Conservation (phyloP, 2,329 filamentous ascomycete species). For the Parastagonospora avenae region DNA sequence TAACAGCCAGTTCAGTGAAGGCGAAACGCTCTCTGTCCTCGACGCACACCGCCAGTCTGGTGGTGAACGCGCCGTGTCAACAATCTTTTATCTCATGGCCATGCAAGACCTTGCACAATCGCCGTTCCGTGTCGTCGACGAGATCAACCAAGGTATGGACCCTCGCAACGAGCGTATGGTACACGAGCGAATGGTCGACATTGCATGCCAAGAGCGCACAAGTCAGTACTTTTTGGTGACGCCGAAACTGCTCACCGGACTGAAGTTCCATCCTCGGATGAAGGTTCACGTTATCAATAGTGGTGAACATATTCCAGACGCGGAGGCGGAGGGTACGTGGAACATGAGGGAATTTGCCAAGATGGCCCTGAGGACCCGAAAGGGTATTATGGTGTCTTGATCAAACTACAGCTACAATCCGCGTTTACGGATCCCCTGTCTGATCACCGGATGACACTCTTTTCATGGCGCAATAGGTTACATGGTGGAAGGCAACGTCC, state of each 20-base stretch:
- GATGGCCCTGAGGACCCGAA: conserved; percentile 38
- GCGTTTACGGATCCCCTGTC: neutral
- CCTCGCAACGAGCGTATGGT: conserved; percentile 98
- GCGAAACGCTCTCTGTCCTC: conserved; percentile 81
- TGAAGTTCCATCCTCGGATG: conserved; percentile 90
- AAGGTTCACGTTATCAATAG: conserved; percentile 91
- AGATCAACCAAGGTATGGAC: conserved; percentile 99
- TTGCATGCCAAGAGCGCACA: conserved; percentile 81
- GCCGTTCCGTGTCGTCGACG: conserved; percentile 96
- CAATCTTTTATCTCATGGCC: conserved; percentile 99
- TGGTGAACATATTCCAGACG: conserved; percentile 67
- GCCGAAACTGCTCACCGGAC: conserved; percentile 84
- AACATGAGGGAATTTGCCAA: conserved; percentile 50
- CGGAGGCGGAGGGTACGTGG: conserved; percentile 44
- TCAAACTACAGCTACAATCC: neutral
- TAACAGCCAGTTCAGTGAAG: conserved; percentile 48
- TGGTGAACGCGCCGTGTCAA: conserved; percentile 93
- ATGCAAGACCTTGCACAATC: conserved; percentile 91
- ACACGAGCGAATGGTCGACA: conserved; percentile 96
- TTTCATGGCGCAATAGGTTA: neutral
- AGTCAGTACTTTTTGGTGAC: conserved; percentile 95
- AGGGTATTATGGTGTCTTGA: conserved; percentile 17
- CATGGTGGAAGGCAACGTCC: neutral
- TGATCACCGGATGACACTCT: neutral
- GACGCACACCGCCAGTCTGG: conserved; percentile 94